A percentile compares a stretch with the other conserved stretches of the same genome.
Conservation (phyloP, 2,329 filamentous ascomycete species). For the Botrytis tulipae region DNA sequence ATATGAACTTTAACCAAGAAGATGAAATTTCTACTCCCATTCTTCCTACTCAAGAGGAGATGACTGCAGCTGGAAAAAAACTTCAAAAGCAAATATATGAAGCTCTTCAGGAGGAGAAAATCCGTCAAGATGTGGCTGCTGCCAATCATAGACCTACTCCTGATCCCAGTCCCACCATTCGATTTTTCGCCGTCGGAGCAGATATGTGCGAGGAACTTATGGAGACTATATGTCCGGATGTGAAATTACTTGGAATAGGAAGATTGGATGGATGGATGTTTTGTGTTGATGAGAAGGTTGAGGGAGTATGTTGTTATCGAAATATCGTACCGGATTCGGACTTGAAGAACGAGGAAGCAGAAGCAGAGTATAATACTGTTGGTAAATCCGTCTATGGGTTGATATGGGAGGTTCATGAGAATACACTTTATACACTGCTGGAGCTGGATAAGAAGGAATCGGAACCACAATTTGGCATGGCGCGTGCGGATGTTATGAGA, state of each 20-base stretch:
- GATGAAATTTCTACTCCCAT: background rate
- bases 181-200: background rate
- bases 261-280: constrained; percentile 5
- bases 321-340: background rate
- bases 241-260: background rate
- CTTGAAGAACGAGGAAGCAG: background rate
- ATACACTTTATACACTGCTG: background rate
- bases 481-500: background rate
- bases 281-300: background rate
- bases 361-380: background rate
- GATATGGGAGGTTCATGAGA: background rate
- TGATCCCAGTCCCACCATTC: background rate
- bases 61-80: background rate
- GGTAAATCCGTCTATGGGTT: background rate
- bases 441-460: background rate
- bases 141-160: background rate
- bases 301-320: background rate
- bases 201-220: background rate
- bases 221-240: background rate
- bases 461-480: background rate
- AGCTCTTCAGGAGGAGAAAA: background rate
- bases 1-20: background rate
- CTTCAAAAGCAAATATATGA: background rate
- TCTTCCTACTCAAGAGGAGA: background rate
- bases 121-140: background rate